Percentiles rank a stretch among this genome's conserved stretches.
Evolutionary conservation across 2,329 filamentous ascomycete genomes (phyloP).

Genomic region (Calonectria pseudoturangicola): DNA sequence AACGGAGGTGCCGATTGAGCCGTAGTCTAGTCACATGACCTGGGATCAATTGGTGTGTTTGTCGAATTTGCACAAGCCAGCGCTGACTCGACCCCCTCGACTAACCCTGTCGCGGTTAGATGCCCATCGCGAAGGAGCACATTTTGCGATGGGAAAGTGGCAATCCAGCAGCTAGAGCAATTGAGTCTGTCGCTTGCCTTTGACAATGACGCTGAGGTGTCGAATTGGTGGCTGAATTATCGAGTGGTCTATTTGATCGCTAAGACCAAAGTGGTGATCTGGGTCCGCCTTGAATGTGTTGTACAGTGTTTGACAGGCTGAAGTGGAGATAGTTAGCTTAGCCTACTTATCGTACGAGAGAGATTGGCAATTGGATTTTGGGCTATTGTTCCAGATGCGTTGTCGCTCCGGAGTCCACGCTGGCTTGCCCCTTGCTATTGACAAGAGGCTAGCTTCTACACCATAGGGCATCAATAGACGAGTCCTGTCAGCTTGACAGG

Average conservation of each 20-base stretch:
- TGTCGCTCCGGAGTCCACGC: not conserved
- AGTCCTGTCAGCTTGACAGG: no score
- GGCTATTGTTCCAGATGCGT: not conserved
- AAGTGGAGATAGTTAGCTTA: not conserved
- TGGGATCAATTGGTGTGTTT: no score
- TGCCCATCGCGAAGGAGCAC: not conserved
- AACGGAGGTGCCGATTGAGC: no score
- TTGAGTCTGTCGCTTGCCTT: no score
- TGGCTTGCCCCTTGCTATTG: not conserved
- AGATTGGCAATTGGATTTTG: not conserved
- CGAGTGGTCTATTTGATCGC: not conserved
- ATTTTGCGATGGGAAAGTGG: not conserved
- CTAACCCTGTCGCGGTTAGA: not conserved
- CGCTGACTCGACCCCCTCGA: not conserved
- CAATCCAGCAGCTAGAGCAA: not conserved
- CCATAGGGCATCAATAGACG: not conserved
- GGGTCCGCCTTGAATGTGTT: not conserved
- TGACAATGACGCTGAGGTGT: not conserved
- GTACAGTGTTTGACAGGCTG: not conserved
- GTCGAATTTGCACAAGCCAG: not conserved
- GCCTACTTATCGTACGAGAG: not conserved
- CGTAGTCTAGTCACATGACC: no score
- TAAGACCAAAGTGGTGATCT: not conserved
- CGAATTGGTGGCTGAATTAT: not conserved
- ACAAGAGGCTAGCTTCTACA: not conserved